Evolutionary conservation across 164 flowering plant genomes (phyloP), one percentile per base, ranked within the genome.

Genomic region (Malania oleifera): DNA sequence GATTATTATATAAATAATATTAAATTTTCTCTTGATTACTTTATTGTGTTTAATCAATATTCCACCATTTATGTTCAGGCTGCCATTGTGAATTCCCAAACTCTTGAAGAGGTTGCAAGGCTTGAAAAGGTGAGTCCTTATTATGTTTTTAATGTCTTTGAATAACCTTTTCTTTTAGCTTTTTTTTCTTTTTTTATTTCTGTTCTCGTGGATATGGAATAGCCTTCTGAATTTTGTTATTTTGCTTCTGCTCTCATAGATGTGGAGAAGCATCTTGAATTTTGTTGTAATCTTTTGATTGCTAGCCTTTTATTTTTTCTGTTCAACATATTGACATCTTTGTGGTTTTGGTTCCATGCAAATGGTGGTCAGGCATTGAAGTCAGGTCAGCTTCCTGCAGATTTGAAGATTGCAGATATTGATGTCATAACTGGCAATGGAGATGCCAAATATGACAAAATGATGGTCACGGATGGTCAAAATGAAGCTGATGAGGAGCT

Each of bases 81-180:
- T 15, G 53, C 53, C 28, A 50, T 50, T 50, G 53, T 50, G 53
- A 50, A 50, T 24, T 50, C 53, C n/a, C 53, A 50, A 24, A 50
- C 53, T 24, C 53, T 50, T 13, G 53, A 50, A 50, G 53, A 50
- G 34, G 53, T 50, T 11, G 53, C 53, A 50, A 50, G 7, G 11
- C 53, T 50, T 50, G 53, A 50, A 50, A 24, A 50, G 53, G 53
- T 50, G 17, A 17, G 10, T 25, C 17, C 2, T 1, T n/a, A n/a
- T n/a, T n/a, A n/a, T n/a, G n/a, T n/a, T n/a, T n/a, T n/a, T n/a
- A n/a, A n/a, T n/a, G n/a, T n/a, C n/a, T n/a, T n/a, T n/a, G n/a
- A n/a, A n/a, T n/a, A n/a, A n/a, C n/a, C n/a, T n/a, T n/a, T n/a
- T n/a, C n/a, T n/a, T n/a, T 27, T 50, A 5, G 2, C 4, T 15